These are phyloP conservation scores for Colletotrichum endophyticum DNA, from an alignment of 2,329 filamentous ascomycete species.

Conservation along the genomic window DNA sequence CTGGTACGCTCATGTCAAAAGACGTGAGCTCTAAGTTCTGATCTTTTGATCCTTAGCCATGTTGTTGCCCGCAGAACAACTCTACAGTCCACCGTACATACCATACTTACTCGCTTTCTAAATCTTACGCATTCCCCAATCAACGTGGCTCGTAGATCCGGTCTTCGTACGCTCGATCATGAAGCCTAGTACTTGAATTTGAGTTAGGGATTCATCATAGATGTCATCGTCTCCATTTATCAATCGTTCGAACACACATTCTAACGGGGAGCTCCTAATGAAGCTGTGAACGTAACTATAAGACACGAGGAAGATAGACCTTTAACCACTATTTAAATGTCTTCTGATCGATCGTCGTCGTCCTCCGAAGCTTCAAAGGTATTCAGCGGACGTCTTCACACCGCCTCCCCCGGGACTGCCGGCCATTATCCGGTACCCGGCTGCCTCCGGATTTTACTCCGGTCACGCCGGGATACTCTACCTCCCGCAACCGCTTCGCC, in stretches of 20 bases:
- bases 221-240: background rate
- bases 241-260: background rate
- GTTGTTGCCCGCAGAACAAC: accelerated
- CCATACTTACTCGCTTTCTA: too few relatives aligned
- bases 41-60: too few relatives aligned
- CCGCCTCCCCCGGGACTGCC: background rate
- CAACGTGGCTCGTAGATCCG: accelerated
- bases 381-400: background rate
- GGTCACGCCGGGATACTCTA: background rate
- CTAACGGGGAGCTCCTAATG: background rate
- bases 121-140: background rate
- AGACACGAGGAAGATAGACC: background rate
- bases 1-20: accelerated
- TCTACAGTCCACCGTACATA: accelerated
- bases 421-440: background rate
- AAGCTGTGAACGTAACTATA: background rate
- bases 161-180: background rate
- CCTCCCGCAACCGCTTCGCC: background rate
- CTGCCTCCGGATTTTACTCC: background rate
- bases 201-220: background rate
- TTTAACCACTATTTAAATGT: background rate
- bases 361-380: background rate
- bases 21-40: accelerated
- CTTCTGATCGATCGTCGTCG: accelerated
- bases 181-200: background rate